Evolutionary conservation across 2,329 filamentous ascomycete species (phyloP).

Genomic region (Trichoderma harzianum): DNA sequence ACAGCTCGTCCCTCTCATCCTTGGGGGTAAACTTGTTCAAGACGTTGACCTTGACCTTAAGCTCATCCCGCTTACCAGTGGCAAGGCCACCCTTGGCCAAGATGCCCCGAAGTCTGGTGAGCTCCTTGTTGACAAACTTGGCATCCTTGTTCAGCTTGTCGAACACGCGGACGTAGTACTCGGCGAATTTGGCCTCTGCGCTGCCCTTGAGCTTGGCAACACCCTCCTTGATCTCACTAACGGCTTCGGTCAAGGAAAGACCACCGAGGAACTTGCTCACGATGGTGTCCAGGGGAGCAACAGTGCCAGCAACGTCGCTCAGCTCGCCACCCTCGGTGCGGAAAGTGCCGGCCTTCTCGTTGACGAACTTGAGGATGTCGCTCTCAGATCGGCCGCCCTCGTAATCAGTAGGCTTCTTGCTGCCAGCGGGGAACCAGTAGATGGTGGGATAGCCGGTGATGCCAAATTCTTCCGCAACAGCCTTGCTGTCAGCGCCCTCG

Average conservation of each 20-base stretch:
- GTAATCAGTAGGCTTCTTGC: conserved; percentile 69
- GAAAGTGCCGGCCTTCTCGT: conserved; percentile 84
- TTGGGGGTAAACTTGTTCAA: conserved; percentile 70
- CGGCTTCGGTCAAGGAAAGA: conserved; percentile 58
- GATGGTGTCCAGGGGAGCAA: conserved; percentile 72
- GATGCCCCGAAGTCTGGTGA: conserved; percentile 73
- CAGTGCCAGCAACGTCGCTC: conserved; percentile 73
- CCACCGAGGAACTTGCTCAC: conserved; percentile 70
- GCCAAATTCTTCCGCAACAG: conserved; percentile 69
- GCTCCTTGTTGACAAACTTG: conserved; percentile 80
- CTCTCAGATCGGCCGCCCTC: conserved; percentile 71
- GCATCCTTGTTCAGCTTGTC: conserved; percentile 78
- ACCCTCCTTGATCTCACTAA: conserved; percentile 68
- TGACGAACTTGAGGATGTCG: conserved; percentile 76
- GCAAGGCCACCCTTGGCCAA: conserved; percentile 83
- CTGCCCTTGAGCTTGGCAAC: conserved; percentile 61
- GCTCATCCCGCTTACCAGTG: conserved; percentile 81
- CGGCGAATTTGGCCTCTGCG: conserved; percentile 70
- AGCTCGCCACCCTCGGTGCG: conserved; percentile 78
- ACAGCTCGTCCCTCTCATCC: conserved; percentile 53
- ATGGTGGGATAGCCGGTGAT: conserved; percentile 92
- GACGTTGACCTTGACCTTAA: conserved; percentile 84
- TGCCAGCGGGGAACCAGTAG: conserved; percentile 92
- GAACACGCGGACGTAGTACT: conserved; percentile 92
- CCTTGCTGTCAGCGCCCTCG: conserved; percentile 82